Evolutionary conservation across 2,329 filamentous ascomycete species (phyloP), one percentile per base, ranked within the genome.

Genomic region (Pestalotiopsis sp.): DNA sequence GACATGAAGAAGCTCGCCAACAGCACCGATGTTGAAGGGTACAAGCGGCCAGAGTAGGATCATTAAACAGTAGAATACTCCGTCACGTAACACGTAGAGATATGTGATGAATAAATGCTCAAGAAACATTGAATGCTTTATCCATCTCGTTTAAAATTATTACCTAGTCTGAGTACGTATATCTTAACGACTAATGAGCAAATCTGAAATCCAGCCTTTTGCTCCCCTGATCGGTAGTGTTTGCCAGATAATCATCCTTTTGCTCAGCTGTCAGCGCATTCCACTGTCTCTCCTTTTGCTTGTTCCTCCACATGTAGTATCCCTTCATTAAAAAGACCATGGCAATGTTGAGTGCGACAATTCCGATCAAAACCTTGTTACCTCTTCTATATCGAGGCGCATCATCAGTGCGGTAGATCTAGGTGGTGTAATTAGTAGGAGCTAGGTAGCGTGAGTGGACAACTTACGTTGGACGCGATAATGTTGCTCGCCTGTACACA

Each of bases 401-500:
- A 68, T 89, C 87, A 20, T 83, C 76, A 3, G 71, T 68, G 3
- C 73, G 74, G 66, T 80, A 80, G 38, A 80, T 76, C 72, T 78
- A 49, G 0, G 17, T 20, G 4, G 3, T 13, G 7, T 41, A 1
- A 36, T 61, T 12, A 39, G 41, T 4, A 65, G n/a, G 1, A n/a
- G 25, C 4, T 20, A 27, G 7, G 3, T 12, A 39, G 3, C 14
- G 45, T 2, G 45, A 41, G 6, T 3, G 9, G 45, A 7, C 12
- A 23, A 68, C 76, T 69, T 45, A 78, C 76, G 27, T 85, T 85
- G 3, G 81, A 81, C 0, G 79, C 75, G 38, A 82, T 80, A 63
- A 86, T 84, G 61, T 76, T 81, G 27, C 79, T 79, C 0, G 81
- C 79, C 68, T 86, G 84, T 0, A 85, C 82, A 20, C 79, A 80